phyloP scores from a whole-genome alignment of 768 basidiomycete genomes.

The Cystobasidium tubakii region DNA sequence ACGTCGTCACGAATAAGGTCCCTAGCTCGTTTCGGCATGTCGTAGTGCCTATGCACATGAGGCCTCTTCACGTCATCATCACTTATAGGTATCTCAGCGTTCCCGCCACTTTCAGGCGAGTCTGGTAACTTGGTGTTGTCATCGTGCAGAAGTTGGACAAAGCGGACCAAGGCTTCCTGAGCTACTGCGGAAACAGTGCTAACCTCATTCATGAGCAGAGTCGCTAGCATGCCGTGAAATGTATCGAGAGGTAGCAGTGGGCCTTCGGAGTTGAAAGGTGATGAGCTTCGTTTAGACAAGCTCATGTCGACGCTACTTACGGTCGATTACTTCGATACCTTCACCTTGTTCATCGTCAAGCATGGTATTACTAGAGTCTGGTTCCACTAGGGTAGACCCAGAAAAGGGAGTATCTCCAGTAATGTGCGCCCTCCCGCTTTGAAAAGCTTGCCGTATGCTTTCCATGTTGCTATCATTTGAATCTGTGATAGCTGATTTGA shows the following conservation, averaged over 20 bases:
- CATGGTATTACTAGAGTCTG: neutral
- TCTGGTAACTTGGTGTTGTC: neutral
- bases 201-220: slow-evolving; percentile 59
- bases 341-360: neutral
- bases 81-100: neutral
- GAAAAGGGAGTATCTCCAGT: neutral
- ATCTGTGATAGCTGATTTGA: neutral
- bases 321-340: neutral
- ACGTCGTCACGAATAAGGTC: neutral
- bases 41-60: neutral
- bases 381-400: neutral
- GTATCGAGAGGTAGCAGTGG: slow-evolving; percentile 63
- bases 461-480: neutral
- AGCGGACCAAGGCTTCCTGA: slow-evolving; percentile 20
- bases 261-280: neutral
- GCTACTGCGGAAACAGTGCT: slow-evolving; percentile 6
- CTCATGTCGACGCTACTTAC: neutral
- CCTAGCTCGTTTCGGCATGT: neutral
- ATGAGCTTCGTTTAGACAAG: too few species aligned
- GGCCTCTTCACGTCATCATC: neutral
- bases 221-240: slow-evolving; percentile 86
- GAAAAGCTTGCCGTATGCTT: neutral
- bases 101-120: neutral
- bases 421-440: neutral
- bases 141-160: neutral